Evolutionary conservation across 768 basidiomycete genomes (phyloP), one percentile per base, ranked within the genome.

Genomic region (Leccinum obscurum): DNA sequence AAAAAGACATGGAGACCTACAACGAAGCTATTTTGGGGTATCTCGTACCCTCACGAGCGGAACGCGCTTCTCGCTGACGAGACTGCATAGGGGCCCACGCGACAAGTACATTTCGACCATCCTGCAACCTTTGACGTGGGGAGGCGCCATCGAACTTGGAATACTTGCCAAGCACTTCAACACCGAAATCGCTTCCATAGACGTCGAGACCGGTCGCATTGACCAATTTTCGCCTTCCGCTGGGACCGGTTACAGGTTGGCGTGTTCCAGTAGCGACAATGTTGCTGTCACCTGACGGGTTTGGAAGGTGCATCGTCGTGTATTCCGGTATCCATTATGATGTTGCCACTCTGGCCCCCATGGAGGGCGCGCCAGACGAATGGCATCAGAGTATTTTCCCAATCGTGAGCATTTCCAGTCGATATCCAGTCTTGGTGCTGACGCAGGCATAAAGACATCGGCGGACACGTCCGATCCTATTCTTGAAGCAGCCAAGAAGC

Each of bases 261-360:
- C 3, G 6, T 35, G 14, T 28, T 44, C 32, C 30, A 20, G 49
- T 14, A 34, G 4, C 22, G 17, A 17, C 17, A 1, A 22, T 7
- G 11, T 50, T 50, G 49, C 9, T 34, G 24, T 50, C 9, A 5
- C 28, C 57, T 66, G 55, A 71, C 14, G 39, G 39, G 49, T 26
- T 56, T 24, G 55, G 71, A 72, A 81, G 88, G 20, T 88, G 86
- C 59, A 72, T 97, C 14, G 70, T 98, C n/a, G 80, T 98, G 4
- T 98, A 98, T 76, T 93, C 92, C 0, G 96, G 96, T 3, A 97
- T 98, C 51, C 95, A 98, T 72, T 99, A 99, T 74, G 96, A 99
- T 72, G 92, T 92, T 9, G 85, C 89, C 6, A 88, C 91, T 0
- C 77, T 95, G 44, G 86, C 95, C 15, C 97, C 93, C 0, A 80